Conservation (phyloP, 1,139 yeast genomes). For the Hyphopichia burtonii region DNA sequence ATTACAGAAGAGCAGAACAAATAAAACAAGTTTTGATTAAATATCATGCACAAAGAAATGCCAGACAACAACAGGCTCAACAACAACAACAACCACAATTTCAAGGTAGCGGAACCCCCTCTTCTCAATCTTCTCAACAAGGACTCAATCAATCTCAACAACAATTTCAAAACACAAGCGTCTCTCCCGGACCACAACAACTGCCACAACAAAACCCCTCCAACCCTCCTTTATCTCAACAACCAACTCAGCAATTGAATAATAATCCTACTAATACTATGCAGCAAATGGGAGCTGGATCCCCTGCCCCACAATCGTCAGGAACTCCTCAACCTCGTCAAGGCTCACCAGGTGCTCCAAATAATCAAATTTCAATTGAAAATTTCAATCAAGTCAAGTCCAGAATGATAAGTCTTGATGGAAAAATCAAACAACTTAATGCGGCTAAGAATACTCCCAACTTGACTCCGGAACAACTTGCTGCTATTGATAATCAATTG, state of each 20-base stretch:
- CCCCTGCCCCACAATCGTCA: slow-evolving; percentile 5
- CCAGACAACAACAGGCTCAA: slow-evolving; percentile 16
- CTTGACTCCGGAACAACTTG: slow-evolving; percentile 27
- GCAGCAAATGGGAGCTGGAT: slow-evolving; percentile 2
- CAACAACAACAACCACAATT: slow-evolving; percentile 19
- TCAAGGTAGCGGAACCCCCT: slow-evolving; percentile 5
- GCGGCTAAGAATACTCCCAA: slow-evolving; percentile 25
- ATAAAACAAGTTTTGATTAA: slow-evolving; percentile 50
- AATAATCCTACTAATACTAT: slow-evolving; percentile 20
- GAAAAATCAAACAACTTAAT: slow-evolving; percentile 31
- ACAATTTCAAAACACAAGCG: slow-evolving; percentile 20
- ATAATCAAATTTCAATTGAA: slow-evolving; percentile 36
- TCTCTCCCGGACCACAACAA: slow-evolving; percentile 21
- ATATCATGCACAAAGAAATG: slow-evolving; percentile 42
- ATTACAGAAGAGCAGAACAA: slow-evolving; percentile 64
- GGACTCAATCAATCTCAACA: slow-evolving; percentile 17
- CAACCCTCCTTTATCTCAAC: not conserved
- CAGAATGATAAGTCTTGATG: slow-evolving; percentile 41
- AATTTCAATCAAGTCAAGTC: slow-evolving; percentile 41
- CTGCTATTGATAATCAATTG: slow-evolving; percentile 35
- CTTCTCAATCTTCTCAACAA: slow-evolving; percentile 19
- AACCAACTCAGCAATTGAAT: not conserved
- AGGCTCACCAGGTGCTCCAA: slow-evolving; percentile 19
- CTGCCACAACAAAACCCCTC: slow-evolving; percentile 18
- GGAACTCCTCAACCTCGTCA: slow-evolving; percentile 8